A percentile compares a stretch with the other conserved stretches of the same genome.
phyloP scores from a whole-genome alignment of 139 green algal species.

The Closterium sp. region DNA sequence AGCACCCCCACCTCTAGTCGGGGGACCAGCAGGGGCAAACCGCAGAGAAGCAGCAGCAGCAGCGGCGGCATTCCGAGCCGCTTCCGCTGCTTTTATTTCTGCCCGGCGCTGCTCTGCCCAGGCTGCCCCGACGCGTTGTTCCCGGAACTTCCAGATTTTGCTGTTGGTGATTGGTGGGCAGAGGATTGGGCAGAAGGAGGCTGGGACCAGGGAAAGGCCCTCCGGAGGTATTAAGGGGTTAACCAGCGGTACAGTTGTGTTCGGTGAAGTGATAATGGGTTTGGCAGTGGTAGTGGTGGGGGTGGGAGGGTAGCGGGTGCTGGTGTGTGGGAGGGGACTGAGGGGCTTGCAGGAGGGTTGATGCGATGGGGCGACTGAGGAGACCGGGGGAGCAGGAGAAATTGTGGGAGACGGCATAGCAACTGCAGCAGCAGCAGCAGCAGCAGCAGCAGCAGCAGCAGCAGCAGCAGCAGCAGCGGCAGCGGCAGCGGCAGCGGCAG shows the following conservation, averaged over 20 bases:
- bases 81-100: neutral
- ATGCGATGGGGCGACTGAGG: neutral
- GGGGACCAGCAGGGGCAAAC: neutral
- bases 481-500: too few relatives aligned
- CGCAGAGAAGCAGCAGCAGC: neutral
- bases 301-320: neutral
- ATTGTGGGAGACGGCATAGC: neutral
- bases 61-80: neutral
- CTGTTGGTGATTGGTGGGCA: neutral
- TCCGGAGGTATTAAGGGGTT: neutral
- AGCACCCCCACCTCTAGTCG: neutral
- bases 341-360: neutral
- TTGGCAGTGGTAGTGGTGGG: neutral
- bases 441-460: too few relatives aligned
- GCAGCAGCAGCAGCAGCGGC: too few relatives aligned
- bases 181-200: neutral
- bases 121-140: neutral
- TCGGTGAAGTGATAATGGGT: neutral
- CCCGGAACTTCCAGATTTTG: neutral
- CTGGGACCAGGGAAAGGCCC: neutral
- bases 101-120: slow-evolving; percentile 7
- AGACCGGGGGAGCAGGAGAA: neutral
- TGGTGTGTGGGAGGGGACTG: neutral
- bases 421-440: neutral
- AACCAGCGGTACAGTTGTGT: neutral